phyloP scores from a whole-genome alignment of 176 grass and related monocot species.

The Urochloa ruziziensis region DNA sequence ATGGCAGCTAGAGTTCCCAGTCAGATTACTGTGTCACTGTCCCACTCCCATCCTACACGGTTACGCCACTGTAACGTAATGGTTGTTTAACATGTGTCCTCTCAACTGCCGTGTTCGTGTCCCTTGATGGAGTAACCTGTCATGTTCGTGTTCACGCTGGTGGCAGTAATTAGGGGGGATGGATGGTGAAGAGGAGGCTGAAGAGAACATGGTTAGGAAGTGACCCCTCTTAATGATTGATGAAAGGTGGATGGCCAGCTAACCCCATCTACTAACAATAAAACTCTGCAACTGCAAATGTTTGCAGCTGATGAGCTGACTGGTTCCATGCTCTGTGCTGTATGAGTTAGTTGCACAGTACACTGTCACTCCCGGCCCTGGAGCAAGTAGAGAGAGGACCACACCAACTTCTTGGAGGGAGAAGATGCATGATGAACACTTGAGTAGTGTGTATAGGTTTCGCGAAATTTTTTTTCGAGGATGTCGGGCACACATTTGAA shows the following conservation, averaged over 20 bases:
- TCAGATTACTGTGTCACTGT: constrained; percentile 1
- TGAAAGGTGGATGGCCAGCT: constrained; percentile 16
- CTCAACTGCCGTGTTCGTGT: background rate
- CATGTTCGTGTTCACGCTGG: background rate
- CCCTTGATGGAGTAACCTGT: background rate
- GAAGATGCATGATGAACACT: background rate
- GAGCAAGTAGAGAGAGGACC: background rate
- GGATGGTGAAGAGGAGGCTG: background rate
- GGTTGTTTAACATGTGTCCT: constrained; percentile 2
- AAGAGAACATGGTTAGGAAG: background rate
- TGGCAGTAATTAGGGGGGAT: background rate
- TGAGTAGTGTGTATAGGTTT: background rate
- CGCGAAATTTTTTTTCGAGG: no score
- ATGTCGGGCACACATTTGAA: no score
- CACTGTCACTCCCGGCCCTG: background rate
- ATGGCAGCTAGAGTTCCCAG: background rate
- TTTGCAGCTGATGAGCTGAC: background rate
- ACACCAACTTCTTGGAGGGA: background rate
- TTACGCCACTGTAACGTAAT: background rate
- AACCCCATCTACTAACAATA: constrained; percentile 8
- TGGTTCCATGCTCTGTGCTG: background rate
- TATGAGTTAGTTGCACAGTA: constrained; percentile 9
- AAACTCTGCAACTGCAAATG: background rate
- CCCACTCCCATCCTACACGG: background rate
- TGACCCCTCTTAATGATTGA: background rate